Conservation (phyloP, 441 rosid genomes). For the Euphorbia celastroides region DNA sequence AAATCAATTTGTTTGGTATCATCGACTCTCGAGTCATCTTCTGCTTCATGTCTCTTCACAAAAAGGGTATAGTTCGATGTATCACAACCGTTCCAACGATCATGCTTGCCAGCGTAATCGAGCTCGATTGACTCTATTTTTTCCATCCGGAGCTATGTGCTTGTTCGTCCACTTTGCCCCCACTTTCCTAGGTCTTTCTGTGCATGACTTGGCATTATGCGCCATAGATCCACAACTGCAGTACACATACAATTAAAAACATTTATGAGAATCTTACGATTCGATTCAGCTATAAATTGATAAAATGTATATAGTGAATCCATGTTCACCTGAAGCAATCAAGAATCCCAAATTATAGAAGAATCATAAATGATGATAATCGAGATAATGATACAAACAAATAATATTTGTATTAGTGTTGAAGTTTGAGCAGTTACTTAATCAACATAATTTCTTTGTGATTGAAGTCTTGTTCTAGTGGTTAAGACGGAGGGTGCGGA, state of each 20-base stretch:
- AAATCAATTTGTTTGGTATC: constrained; percentile 92
- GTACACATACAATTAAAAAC: too few species aligned
- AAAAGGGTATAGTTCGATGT: constrained; percentile 51
- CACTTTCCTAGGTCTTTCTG: constrained; percentile 62
- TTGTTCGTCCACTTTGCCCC: constrained; percentile 70
- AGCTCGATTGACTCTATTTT: constrained; percentile 60
- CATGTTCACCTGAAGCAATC: too few species aligned
- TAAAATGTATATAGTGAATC: background rate
- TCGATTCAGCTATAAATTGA: too few species aligned
- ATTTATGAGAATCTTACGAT: too few species aligned
- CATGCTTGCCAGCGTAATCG: constrained; percentile 73
- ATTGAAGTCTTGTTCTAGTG: too few species aligned
- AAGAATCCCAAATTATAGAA: too few species aligned
- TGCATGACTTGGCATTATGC: constrained; percentile 48
- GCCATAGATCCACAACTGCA: constrained; percentile 89
- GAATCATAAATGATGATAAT: too few species aligned
- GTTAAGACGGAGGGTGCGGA: too few species aligned
- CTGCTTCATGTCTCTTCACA: constrained; percentile 61
- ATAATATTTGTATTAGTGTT: too few species aligned
- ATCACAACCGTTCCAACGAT: constrained; percentile 78
- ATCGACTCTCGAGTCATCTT: constrained; percentile 90
- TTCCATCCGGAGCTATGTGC: constrained; percentile 80
- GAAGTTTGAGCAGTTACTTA: too few species aligned
- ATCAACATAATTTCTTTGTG: too few species aligned
- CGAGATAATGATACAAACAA: too few species aligned